Evolutionary conservation across 148 eudicot species (phyloP).

Genomic region (Spergularia marina): DNA sequence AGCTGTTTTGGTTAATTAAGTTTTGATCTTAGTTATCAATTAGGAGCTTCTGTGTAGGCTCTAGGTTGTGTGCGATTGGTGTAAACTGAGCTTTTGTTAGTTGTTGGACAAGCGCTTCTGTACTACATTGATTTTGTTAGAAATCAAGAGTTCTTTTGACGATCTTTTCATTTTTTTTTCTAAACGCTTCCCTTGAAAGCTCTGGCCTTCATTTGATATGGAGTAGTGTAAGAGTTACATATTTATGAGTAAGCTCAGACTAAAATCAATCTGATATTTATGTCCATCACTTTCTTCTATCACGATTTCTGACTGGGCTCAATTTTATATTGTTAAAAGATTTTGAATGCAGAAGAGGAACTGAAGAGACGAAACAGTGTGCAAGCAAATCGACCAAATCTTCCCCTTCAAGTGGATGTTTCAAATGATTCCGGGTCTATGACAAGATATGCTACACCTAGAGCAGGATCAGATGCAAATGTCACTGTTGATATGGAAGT

Average conservation of each 20-base stretch:
- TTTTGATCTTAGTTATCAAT: no score
- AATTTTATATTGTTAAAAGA: conserved; percentile 36
- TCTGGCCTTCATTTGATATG: neutral
- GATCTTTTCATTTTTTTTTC: neutral
- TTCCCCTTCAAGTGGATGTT: conserved; percentile 74
- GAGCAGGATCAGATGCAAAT: conserved; percentile 65
- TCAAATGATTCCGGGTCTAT: conserved; percentile 81
- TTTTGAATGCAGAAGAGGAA: conserved; percentile 91
- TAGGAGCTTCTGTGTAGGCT: neutral
- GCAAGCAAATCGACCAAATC: conserved; percentile 54
- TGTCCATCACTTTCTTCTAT: neutral
- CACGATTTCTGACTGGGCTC: conserved; percentile 6
- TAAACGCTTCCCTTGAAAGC: neutral
- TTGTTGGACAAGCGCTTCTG: neutral
- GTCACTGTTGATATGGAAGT: conserved; percentile 47
- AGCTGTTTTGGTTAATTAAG: neutral
- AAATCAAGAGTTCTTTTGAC: neutral
- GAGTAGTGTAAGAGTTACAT: neutral
- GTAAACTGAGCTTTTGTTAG: neutral
- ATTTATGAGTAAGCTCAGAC: neutral
- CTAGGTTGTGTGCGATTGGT: neutral
- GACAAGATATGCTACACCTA: conserved; percentile 70
- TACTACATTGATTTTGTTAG: neutral
- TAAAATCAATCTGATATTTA: neutral
- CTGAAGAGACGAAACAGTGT: conserved; percentile 63